Evolutionary conservation across 2,329 filamentous ascomycete species (phyloP).

Genomic region (Diplocarpon rosae): DNA sequence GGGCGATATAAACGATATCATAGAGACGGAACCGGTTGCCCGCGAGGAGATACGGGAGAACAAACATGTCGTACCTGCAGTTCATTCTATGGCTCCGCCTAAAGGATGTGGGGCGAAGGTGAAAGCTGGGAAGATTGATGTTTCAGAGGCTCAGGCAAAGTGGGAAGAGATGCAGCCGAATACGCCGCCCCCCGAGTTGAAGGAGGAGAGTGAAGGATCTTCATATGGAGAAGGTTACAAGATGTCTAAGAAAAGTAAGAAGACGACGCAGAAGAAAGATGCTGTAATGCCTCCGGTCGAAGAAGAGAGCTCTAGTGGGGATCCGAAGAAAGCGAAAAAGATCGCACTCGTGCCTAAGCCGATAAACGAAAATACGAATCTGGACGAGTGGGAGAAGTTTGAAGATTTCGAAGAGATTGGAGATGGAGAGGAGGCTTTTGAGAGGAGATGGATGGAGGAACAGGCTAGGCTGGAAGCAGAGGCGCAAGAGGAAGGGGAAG

Average conservation of each 20-base stretch:
- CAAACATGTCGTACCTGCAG: constrained; percentile 10
- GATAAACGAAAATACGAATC: constrained; percentile 39
- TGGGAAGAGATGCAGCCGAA: constrained; percentile 24
- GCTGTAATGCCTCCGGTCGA: constrained; percentile 4
- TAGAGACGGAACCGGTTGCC: constrained; percentile 9
- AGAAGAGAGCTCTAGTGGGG: constrained; percentile 3
- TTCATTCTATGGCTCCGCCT: constrained; percentile 6
- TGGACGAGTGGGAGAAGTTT: constrained; percentile 41
- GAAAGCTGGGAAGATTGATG: constrained; percentile 17
- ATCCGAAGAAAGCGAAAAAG: constrained; percentile 8
- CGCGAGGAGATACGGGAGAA: constrained; percentile 13
- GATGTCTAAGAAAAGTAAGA: constrained; percentile 3
- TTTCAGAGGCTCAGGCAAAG: constrained; percentile 19
- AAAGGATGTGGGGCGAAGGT: not conserved
- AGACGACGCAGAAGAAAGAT: constrained; percentile 1
- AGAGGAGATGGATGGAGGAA: constrained; percentile 63
- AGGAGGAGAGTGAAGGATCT: constrained; percentile 1
- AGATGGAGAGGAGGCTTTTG: constrained; percentile 52
- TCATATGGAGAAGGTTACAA: constrained; percentile 5
- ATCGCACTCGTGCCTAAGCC: constrained; percentile 27
- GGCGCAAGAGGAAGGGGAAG: constrained; percentile 29
- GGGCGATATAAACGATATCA: constrained; percentile 10
- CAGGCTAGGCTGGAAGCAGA: constrained; percentile 56
- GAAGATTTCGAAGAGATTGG: constrained; percentile 44
- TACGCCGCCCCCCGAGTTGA: constrained; percentile 3